These are phyloP conservation scores for Atkinsonella hypoxylon DNA, from an alignment of 2,329 filamentous ascomycete species.

Conservation along the genomic window DNA sequence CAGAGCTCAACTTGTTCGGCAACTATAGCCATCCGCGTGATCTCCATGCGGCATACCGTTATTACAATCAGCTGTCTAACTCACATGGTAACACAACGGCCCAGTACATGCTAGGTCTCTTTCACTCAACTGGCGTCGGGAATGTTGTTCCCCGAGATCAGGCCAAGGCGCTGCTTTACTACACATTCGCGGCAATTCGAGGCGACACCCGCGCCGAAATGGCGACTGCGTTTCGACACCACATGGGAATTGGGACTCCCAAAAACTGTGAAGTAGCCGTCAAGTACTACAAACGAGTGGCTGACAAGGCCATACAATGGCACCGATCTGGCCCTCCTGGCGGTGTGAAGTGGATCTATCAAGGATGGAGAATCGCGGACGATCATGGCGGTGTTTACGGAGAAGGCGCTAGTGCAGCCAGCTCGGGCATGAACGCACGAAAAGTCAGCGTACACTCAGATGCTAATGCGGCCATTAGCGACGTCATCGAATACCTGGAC, in stretches of 20 bases:
- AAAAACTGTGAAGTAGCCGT: conserved; percentile 77
- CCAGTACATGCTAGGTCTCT: conserved; percentile 89
- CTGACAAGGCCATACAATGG: conserved; percentile 84
- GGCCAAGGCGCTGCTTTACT: conserved; percentile 83
- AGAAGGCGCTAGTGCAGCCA: conserved; percentile 83
- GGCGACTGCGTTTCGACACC: conserved; percentile 80
- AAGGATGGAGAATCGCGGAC: conserved; percentile 79
- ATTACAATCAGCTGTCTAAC: conserved; percentile 68
- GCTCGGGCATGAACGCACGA: conserved; percentile 71
- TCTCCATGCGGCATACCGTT: conserved; percentile 64
- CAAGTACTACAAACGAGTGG: conserved; percentile 83
- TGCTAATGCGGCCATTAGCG: conserved; percentile 75
- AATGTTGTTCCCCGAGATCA: conserved; percentile 73
- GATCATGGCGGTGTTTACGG: conserved; percentile 89
- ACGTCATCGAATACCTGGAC: conserved; percentile 89
- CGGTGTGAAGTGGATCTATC: conserved; percentile 62
- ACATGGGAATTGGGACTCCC: conserved; percentile 72
- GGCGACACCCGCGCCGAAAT: conserved; percentile 83
- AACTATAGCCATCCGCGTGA: conserved; percentile 82
- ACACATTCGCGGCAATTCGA: conserved; percentile 80
- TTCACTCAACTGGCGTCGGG: conserved; percentile 88
- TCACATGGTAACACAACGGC: conserved; percentile 79
- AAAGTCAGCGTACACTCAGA: conserved; percentile 64
- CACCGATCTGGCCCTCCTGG: conserved; percentile 84
- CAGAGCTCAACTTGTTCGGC: conserved; percentile 93